A percentile compares a stretch with the other conserved stretches of the same genome.
Evolutionary conservation across 129 eudicot genomes (phyloP).

Genomic region (Artemisia tridentata): DNA sequence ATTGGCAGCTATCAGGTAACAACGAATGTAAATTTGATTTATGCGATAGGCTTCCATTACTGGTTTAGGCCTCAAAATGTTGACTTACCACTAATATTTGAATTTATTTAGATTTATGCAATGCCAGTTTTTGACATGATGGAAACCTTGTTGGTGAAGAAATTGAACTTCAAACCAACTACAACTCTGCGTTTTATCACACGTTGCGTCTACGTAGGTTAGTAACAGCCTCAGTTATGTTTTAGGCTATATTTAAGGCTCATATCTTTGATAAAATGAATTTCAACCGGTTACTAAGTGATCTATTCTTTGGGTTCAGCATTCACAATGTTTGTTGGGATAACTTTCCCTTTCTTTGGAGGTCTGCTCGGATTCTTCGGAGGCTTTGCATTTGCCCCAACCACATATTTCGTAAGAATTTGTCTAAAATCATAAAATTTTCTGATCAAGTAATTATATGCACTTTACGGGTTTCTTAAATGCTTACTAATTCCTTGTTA

Average conservation of each 20-base stretch:
- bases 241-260: background rate
- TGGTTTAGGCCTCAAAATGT: background rate
- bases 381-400: conserved; percentile 70
- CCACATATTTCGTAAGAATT: conserved; percentile 58
- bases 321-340: conserved; percentile 65
- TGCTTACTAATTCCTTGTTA: conserved; percentile 10
- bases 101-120: conserved; percentile 53
- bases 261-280: background rate
- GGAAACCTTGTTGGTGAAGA: conserved; percentile 64
- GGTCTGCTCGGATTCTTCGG: conserved; percentile 65
- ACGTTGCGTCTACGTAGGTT: conserved; percentile 57
- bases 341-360: conserved; percentile 64
- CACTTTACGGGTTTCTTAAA: background rate
- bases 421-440: background rate
- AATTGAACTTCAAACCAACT: conserved; percentile 55
- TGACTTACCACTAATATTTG: background rate
- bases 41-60: background rate
- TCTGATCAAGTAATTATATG: background rate
- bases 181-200: conserved; percentile 48
- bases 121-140: conserved; percentile 85
- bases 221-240: conserved; percentile 29
- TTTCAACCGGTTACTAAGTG: background rate
- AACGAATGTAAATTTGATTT: background rate
- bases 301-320: conserved; percentile 32
- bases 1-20: conserved; percentile 73